Conservation (phyloP, 352 stramenopile genomes). For the Phytopythium kandeliae region DNA sequence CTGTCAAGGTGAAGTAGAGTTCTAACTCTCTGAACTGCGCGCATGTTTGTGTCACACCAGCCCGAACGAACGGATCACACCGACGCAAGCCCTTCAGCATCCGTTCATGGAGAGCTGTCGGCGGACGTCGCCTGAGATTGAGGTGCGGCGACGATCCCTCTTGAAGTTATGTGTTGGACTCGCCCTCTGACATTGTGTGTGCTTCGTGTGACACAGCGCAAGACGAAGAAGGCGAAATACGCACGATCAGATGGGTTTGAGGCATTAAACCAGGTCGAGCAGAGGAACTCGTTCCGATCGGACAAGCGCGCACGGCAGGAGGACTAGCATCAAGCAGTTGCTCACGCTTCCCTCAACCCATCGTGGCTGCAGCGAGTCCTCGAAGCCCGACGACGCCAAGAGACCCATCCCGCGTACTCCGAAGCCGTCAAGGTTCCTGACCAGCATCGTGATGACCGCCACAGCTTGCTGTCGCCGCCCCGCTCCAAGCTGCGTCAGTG, state of each 20-base stretch:
- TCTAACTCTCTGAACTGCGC: neutral
- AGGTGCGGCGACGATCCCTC: no score
- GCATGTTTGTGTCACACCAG: constrained; percentile 16
- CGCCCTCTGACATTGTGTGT: no score
- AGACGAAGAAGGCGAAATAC: constrained; percentile 8
- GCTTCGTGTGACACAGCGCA: constrained; percentile 1
- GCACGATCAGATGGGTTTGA: neutral
- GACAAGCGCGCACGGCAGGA: constrained; percentile 5
- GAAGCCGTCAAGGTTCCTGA: neutral
- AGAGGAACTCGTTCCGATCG: neutral
- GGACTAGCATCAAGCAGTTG: neutral
- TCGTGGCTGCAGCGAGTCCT: neutral
- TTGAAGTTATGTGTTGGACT: no score
- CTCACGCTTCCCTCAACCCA: neutral
- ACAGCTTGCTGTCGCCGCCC: neutral
- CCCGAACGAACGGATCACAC: constrained; percentile 87
- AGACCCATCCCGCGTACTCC: no score
- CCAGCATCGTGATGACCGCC: no score
- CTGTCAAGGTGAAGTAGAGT: no score
- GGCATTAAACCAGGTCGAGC: neutral
- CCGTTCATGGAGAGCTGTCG: constrained; percentile 82
- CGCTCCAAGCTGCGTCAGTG: no score
- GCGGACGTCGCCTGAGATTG: constrained; percentile 29
- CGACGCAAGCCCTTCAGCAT: constrained; percentile 90
- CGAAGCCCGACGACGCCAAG: no score